These are phyloP conservation scores for Cyclotella cryptica DNA, from an alignment of 108 stramenopile genomes.

Conservation along the genomic window DNA sequence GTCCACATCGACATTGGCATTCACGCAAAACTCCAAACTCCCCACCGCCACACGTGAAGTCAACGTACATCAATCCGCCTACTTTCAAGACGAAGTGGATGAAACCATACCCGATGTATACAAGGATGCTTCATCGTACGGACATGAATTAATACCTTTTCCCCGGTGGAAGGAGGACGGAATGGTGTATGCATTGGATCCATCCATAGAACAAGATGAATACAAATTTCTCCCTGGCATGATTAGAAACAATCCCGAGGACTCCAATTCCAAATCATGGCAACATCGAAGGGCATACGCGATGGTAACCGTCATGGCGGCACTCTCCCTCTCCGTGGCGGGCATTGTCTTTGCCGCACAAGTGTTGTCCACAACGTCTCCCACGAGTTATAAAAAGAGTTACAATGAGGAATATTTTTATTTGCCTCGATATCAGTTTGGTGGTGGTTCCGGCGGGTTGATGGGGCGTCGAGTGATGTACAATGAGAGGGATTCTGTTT, in stretches of 20 bases:
- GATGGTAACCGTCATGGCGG: background rate
- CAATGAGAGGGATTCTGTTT: background rate
- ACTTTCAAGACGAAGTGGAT: background rate
- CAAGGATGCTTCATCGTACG: background rate
- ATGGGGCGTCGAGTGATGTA: slow-evolving; percentile 11
- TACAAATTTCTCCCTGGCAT: background rate
- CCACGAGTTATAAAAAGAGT: background rate
- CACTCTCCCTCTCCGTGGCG: background rate
- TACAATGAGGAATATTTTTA: slow-evolving; percentile 11
- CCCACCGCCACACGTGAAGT: slow-evolving; percentile 12
- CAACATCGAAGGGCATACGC: background rate
- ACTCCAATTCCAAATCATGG: too few relatives aligned
- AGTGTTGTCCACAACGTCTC: background rate
- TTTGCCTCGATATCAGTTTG: slow-evolving; percentile 36
- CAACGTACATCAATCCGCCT: background rate
- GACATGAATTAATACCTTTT: background rate
- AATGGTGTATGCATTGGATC: too few relatives aligned
- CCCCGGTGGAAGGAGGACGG: background rate
- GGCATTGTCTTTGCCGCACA: background rate
- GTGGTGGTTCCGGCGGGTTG: slow-evolving; percentile 35
- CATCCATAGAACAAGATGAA: background rate
- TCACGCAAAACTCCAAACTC: background rate
- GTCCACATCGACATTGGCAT: background rate
- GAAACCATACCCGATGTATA: slow-evolving; percentile 5
- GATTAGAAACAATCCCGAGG: too few relatives aligned